Evolutionary conservation across 306 rosid genomes (phyloP), one percentile per base, ranked within the genome.

Genomic region (Vigna angularis): DNA sequence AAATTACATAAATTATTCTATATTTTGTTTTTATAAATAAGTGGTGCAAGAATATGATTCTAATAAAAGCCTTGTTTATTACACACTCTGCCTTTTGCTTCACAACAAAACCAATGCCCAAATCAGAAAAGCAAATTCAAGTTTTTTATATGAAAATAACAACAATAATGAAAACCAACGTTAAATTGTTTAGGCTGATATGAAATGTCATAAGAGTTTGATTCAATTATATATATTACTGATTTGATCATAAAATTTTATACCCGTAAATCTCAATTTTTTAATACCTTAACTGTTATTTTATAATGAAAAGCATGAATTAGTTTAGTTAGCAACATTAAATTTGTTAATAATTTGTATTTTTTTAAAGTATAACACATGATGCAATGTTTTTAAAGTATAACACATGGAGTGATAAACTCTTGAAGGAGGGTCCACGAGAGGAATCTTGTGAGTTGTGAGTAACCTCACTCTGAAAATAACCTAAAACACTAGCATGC

Each of bases 361-460:
- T 26, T 26, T 1, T 24, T 26, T 26, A 18, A 28, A 28, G 32
- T 0, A 3, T 28, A 3, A 28, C 32, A 4, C 32, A 28, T 3
- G 32, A 28, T 3, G 32, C 3, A 28, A 4, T 28, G 32, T 28
- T 28, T 28, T 3, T 28, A 0, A 28, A 28, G 32, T 3, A 28
- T 3, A 28, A 88, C 93, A 88, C 92, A 90, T 88, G 96, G 79
- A 83, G 89, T 83, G 77, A 79, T 84, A 81, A 87, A 85, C 79
- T 87, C 87, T 76, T 40, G 72, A 48, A 52, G n/a, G 48, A 42
- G 85, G 93, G 93, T 68, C 94, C 89, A 87, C 89, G 62, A 9
- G 40, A 56, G 51, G 89, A 92, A 90, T 87, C 97, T 85, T 74
- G 79, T 78, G 84, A 74, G 82, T 71, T 73, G 70, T 42, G 81